phyloP scores from a whole-genome alignment of 768 basidiomycete species.

The Gymnopilus dilepis region DNA sequence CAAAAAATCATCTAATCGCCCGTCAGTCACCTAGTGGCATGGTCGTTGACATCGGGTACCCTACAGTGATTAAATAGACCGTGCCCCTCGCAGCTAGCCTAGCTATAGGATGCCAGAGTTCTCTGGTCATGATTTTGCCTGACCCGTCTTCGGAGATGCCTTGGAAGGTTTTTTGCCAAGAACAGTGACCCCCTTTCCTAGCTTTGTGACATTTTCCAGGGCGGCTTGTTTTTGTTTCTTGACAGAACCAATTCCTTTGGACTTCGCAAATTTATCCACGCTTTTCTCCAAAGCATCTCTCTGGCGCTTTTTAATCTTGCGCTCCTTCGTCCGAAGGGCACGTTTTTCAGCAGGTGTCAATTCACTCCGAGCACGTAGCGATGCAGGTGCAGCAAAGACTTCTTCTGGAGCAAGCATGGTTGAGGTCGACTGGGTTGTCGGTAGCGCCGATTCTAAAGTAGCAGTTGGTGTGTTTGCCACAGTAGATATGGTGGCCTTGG shows the following conservation, averaged over 20 bases:
- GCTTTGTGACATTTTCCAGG: slow-evolving; percentile 81
- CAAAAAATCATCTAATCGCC: too few relatives aligned
- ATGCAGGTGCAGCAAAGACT: slow-evolving; percentile 67
- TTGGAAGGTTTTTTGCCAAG: slow-evolving; percentile 70
- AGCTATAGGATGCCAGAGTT: too few relatives aligned
- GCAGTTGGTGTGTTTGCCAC: slow-evolving; percentile 83
- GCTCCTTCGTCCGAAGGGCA: slow-evolving; percentile 65
- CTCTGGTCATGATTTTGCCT: slow-evolving; percentile 32
- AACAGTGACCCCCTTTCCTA: slow-evolving; percentile 85
- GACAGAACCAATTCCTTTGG: slow-evolving; percentile 54
- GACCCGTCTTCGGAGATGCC: slow-evolving; percentile 35
- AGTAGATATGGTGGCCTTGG: slow-evolving; percentile 86
- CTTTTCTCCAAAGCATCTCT: slow-evolving; percentile 67
- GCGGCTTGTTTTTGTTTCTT: slow-evolving; percentile 88
- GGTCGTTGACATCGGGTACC: too few relatives aligned
- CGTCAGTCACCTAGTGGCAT: too few relatives aligned
- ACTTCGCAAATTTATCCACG: slow-evolving; percentile 66
- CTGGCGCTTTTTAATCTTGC: slow-evolving; percentile 74
- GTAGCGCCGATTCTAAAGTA: slow-evolving; percentile 88
- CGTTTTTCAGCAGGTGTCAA: slow-evolving; percentile 87
- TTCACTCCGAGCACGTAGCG: slow-evolving; percentile 73
- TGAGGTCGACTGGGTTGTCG: slow-evolving; percentile 74
- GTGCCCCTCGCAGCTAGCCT: too few relatives aligned
- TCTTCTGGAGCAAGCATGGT: slow-evolving; percentile 95
- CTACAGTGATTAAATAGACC: too few relatives aligned